Base-by-base conservation (phyloP, 495 filamentous ascomycete genomes). In the Acidiella bohemica region DNA sequence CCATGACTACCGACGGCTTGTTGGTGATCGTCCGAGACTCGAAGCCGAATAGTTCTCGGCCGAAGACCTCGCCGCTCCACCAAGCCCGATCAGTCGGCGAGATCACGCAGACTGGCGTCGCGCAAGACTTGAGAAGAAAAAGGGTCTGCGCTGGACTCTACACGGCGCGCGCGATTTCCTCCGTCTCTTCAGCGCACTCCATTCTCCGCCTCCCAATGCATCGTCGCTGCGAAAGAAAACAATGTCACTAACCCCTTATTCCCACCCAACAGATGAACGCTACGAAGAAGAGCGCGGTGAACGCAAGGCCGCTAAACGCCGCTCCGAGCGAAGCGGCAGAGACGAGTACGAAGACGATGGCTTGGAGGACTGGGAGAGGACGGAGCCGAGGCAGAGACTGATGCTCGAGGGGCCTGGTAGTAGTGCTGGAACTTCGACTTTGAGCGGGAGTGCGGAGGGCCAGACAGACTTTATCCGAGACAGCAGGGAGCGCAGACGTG, bases 271-370 rank as follows among this genome's bases (percentile, higher is more conserved):
- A 48, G 53, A 55, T 30, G 47, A 51, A 32, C 43, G 47, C 17
- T 52, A 53, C 25, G 59, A 63, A 12, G 54, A 51, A 21, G 61
- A 66, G 33, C 45, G 47, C 36, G 19, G 18, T 13, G 45, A 49
- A 23, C 50, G 50, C 37, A 50, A 46, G 37, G 37, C 46, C 4
- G 20, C 27, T 3, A 42, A 41, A n/a, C 40, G 35, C 22, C 18
- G 35, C 10, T 19, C 17, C 10, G 46, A 42, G 23, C 36, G 47
- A n/a, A 11, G 23, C 8, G 37, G 42, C 1, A 41, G 30, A 7
- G 47, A 51, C 25, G 47, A 51, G 33, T 51, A 30, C 22, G 19
- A 9, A 1, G 41, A 45, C 26, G 42, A 49, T 6, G 20, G 32
- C 19, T 28, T 23, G 20, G 47, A 46, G 35, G 36, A 51, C 26